Evolutionary conservation across 1,284 basidiomycete species (phyloP), one percentile per base, ranked within the genome.

Genomic region (Microbotryum scabiosae): DNA sequence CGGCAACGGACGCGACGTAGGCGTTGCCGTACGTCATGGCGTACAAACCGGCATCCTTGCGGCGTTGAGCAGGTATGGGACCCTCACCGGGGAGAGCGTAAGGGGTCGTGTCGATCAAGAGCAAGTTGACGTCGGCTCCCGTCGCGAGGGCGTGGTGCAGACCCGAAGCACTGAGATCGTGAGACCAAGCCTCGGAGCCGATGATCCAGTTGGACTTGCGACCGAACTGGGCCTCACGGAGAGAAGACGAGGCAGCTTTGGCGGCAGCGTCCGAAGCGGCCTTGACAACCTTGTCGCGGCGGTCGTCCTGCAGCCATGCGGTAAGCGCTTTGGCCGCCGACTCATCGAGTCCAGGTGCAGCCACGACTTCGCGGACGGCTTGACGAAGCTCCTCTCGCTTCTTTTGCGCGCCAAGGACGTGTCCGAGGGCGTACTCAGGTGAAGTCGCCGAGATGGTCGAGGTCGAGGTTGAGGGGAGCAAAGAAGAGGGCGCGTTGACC

Each of bases 21-120:
- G 92, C 90, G 73, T 92, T 87, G 20, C 94, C 94, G 75, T 97
- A 90, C 78, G 96, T 97, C 89, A 99, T 94, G 16, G 94, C 96
- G 74, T 99, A 99, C 53, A 97, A 79, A 1, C 90, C 92, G 51
- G 92, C 86, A 76, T 97, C 92, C 73, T 91, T 91, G 51, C 67
- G 63, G 43, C 64, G 62, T 28, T 66, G 62, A 14, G 56, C 48
- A 64, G 82, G 79, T 66, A 90, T 87, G 36, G 78, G 81, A 23
- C 81, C 77, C 68, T 85, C 84, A 55, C 89, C 76, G 9, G 87
- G 83, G 20, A 69, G 65, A 52, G 64, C 46, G 78, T 94, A 96
- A 1, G 96, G 90, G 16, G 88, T 79, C 21, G 88, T 93, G 77
- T 98, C 96, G 72, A 98, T 85, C 70, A 98, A 85, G 75, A 98